Evolutionary conservation across 805 yeast genomes (phyloP), one percentile per base, ranked within the genome.

Genomic region (Monosporozyma servazzii): DNA sequence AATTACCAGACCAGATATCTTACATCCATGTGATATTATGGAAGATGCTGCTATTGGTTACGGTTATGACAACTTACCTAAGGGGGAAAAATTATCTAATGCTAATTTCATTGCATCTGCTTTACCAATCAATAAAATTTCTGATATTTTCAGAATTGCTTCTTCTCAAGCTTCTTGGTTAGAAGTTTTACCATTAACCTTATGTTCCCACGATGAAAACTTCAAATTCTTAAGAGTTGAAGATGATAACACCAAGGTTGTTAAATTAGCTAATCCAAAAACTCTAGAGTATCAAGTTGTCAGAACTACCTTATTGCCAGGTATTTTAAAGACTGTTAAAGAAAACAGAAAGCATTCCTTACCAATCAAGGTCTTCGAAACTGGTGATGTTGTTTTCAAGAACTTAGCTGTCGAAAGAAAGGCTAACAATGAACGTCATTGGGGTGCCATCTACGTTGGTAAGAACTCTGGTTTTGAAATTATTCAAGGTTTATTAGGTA

Each of bases 21-120:
- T 93, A 63, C 99, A 93, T 71, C 95, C 88, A 68, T 91, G 98
- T 77, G 99, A 93, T 71, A 84, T 93, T 58, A 87, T 93, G 95
- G 99, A 93, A 71, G 99, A 93, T 70, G 96, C 91, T 47, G 99
- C 96, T 47, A 85, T 93, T 65, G 95, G 88, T 30, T 93, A 88
- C 66, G 99, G 99, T 52, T 93, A 85, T 76, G 86, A 90, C 72
- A 88, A 87, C 67, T 77, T 93, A 64, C 79, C 78, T 56, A 88
- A 84, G 71, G 82, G 93, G 48, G 79, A 79, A 58, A 88, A 93
- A 64, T 78, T 88, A 58, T 77, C 88, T 31, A 83, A 83, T 52
- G 79, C 96, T 9, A 80, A 85, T 56, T 75, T 79, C 50, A 84
- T 88, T 55, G 96, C 95, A 23, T 77, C 85, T 51, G 89, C 98